Evolutionary conservation across 108 stramenopile species (phyloP).

Genomic region (Skeletonema costatum): DNA sequence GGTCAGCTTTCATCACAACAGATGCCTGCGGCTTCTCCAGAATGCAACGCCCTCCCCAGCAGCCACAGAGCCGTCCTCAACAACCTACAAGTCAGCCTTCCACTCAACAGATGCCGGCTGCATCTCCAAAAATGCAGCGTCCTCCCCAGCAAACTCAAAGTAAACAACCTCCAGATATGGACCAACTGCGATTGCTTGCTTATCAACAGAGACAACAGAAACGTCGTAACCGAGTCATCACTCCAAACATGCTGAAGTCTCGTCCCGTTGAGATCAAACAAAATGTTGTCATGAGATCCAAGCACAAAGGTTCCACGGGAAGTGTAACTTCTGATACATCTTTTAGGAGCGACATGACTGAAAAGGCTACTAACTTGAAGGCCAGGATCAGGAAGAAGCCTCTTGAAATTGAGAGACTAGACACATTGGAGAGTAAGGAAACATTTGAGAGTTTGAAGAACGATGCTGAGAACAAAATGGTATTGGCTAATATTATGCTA

Average conservation of each 20-base stretch:
- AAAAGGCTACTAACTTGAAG: conserved; percentile 11
- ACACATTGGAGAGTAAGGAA: background rate
- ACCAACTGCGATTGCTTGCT: background rate
- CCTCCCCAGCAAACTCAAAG: background rate
- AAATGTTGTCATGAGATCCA: conserved; percentile 18
- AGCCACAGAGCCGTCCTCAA: background rate
- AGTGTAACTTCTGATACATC: background rate
- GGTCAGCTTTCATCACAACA: background rate
- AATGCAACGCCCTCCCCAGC: background rate
- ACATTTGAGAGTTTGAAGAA: conserved; percentile 8
- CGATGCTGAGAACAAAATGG: background rate
- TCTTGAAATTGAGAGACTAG: background rate
- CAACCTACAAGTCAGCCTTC: too few species aligned
- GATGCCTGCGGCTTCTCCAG: background rate
- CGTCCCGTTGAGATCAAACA: conserved; percentile 18
- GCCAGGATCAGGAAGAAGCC: background rate
- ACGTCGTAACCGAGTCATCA: conserved; percentile 13
- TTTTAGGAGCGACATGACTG: conserved; percentile 1
- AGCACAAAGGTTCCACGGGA: background rate
- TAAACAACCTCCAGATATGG: background rate
- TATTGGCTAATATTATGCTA: background rate
- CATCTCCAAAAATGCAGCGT: background rate
- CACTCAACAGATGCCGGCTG: background rate
- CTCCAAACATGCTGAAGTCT: conserved; percentile 9
- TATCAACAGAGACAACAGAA: background rate